Evolutionary conservation across 345 rosid genomes (phyloP), one percentile per base, ranked within the genome.

Genomic region (Aquilaria malaccensis): DNA sequence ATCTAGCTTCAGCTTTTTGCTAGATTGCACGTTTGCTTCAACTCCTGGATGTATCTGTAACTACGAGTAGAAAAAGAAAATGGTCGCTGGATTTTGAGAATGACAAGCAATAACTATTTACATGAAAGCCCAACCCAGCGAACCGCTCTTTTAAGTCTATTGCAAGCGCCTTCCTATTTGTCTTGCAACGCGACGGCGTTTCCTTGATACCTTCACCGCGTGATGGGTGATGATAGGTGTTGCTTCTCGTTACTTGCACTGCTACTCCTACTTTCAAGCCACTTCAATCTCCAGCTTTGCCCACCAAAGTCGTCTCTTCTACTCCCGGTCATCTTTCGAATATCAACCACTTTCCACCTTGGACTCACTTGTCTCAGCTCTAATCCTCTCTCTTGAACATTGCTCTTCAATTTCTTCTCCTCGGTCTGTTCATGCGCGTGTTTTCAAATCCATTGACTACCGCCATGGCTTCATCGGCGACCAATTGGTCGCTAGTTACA

Each of bases 391-490:
- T 47, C 56, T 83, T 69, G 61, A 47, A 11, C 72, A 84, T 50
- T 83, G 82, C 65, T 58, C 60, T 58, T 77, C 85, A 10, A 30
- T 76, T 67, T 55, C 57, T 11, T 6, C 10, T 52, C 71, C 87
- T 64, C 71, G 64, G 55, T 64, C 67, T 10, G 52, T 78, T 68
- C 94, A 86, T 55, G 80, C 78, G 49, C 73, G 66, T 46, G 81
- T 75, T 48, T 56, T 86, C 57, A 89, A 89, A 68, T 72, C 65
- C 7, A 58, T 81, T 59, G 75, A 63, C 73, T 89, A 78, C 64
- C 67, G 76, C 29, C 81, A 82, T 31, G 94, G 89, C 5, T 89
- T 83, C 65, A 65, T 86, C 30, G 91, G 89, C 37, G 91, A 86
- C 67, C 89, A 80, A 64, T 57, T 84, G 43, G 83, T 84, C 30